Conservation (phyloP, 495 filamentous ascomycete species). For the Podospora pseudocomata region DNA sequence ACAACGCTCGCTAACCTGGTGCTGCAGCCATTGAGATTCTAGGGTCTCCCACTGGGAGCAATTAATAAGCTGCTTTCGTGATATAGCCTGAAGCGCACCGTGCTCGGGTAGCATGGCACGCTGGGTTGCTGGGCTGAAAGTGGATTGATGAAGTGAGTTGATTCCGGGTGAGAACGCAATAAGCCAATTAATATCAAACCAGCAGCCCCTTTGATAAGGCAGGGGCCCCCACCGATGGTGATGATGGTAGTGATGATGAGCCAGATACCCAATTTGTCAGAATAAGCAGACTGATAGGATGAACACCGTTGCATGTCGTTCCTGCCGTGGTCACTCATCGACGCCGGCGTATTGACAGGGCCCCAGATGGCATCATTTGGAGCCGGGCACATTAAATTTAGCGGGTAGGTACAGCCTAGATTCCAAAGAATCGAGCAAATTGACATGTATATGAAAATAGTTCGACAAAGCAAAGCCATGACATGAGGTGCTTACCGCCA, state of each 20-base stretch:
- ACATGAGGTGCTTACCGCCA: background rate
- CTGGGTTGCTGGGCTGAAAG: slow-evolving; percentile 17
- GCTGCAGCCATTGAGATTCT: background rate
- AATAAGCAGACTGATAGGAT: slow-evolving; percentile 23
- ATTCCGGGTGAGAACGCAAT: slow-evolving; percentile 31
- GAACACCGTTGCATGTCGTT: slow-evolving; percentile 19
- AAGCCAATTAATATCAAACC: slow-evolving; percentile 34
- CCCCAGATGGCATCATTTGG: slow-evolving; percentile 1
- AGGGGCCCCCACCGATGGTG: slow-evolving; percentile 19
- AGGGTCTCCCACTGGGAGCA: background rate
- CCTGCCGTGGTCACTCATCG: slow-evolving; percentile 8
- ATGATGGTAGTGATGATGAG: background rate
- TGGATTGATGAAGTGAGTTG: slow-evolving; percentile 12
- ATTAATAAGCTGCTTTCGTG: slow-evolving; percentile 22
- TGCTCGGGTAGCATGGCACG: slow-evolving; percentile 10
- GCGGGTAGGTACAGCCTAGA: background rate
- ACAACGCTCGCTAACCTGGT: background rate
- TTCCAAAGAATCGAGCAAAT: background rate
- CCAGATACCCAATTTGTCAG: slow-evolving; percentile 17
- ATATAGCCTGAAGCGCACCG: slow-evolving; percentile 24
- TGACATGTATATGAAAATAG: slow-evolving; percentile 5
- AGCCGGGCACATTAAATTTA: background rate
- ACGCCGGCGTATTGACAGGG: slow-evolving; percentile 19
- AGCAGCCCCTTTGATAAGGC: slow-evolving; percentile 21
- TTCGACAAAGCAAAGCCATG: background rate